Evolutionary conservation across 169 alveolate species (phyloP), one percentile per base, ranked within the genome.

Genomic region (Cytauxzoon felis): DNA sequence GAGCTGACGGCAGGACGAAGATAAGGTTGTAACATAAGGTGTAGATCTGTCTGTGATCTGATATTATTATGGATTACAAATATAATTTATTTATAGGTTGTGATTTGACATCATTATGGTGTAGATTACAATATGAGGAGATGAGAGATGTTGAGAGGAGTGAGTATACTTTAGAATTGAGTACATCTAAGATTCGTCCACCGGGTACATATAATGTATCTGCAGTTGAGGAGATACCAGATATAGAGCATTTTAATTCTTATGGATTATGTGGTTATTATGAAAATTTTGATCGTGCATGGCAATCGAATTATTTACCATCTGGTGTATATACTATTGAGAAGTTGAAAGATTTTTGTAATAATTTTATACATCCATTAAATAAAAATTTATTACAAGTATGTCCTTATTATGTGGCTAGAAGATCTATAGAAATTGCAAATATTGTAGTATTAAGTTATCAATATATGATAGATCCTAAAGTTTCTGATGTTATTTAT

Each of bases 321-420:
- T 26, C 79, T 18, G 85, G 85, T 0, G 96, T 96, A 36, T 96
- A 95, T 69, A 95, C 98, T 16, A 80, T 96, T n/a, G 98, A 95
- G 58, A 98, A 95, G 29, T 76, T 93, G 51, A 92, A 88, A 72
- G 87, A 78, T 26, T 60, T 89, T 51, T 94, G 97, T 29, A 60
- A 65, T 42, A 80, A 79, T 36, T 89, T 80, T 72, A 85, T 78
- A 51, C 82, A 89, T 60, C 89, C 91, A 1, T 40, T 43, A 24
- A 58, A 48, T 5, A 82, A 89, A 11, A 80, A 78, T 30, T 51
- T 62, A 3, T 60, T 53, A 49, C 81, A 69, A 29, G 81, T 78
- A 18, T 97, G 99, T 71, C 99, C 99, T 1, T 97, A 97, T 63
- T 97, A 88, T 70, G 87, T 93, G 27, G 96, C 99, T n/a, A 88